These are phyloP conservation scores for Suillus subaureus DNA, from an alignment of 768 basidiomycete genomes.

Conservation along the genomic window DNA sequence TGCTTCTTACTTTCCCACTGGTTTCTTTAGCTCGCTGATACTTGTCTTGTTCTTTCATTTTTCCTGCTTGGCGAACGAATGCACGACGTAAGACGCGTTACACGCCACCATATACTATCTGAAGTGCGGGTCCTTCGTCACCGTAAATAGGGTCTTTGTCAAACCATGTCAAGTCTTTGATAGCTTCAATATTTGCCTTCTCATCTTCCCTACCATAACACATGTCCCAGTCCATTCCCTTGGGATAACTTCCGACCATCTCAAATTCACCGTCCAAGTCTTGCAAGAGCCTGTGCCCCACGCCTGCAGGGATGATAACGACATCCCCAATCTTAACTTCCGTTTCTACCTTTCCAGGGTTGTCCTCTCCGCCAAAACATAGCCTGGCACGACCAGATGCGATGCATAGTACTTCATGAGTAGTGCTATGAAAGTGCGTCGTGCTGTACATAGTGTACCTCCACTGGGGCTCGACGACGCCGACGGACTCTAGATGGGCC, in stretches of 20 bases:
- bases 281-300: conserved; percentile 39
- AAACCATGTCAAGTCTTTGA: conserved; percentile 39
- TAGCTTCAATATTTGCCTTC: conserved; percentile 27
- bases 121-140: conserved; percentile 38
- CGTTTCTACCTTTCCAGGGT: conserved; percentile 32
- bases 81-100: neutral
- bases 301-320: conserved; percentile 44
- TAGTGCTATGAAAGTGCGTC: conserved; percentile 46
- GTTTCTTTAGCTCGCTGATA: neutral
- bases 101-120: conserved; percentile 19
- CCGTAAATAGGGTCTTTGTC: conserved; percentile 43
- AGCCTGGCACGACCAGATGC: conserved; percentile 35
- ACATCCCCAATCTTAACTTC: conserved; percentile 41
- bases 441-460: conserved; percentile 44
- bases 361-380: conserved; percentile 44
- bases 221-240: conserved; percentile 40
- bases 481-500: conserved; percentile 34
- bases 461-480: conserved; percentile 42
- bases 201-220: conserved; percentile 40
- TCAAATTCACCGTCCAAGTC: conserved; percentile 33
- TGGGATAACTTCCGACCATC: conserved; percentile 46
- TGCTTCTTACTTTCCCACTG: neutral
- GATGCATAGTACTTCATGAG: conserved; percentile 43
- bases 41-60: neutral
- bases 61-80: neutral